These are phyloP conservation scores for Starmerella asiatica DNA, from an alignment of 805 yeast species.

Conservation along the genomic window DNA sequence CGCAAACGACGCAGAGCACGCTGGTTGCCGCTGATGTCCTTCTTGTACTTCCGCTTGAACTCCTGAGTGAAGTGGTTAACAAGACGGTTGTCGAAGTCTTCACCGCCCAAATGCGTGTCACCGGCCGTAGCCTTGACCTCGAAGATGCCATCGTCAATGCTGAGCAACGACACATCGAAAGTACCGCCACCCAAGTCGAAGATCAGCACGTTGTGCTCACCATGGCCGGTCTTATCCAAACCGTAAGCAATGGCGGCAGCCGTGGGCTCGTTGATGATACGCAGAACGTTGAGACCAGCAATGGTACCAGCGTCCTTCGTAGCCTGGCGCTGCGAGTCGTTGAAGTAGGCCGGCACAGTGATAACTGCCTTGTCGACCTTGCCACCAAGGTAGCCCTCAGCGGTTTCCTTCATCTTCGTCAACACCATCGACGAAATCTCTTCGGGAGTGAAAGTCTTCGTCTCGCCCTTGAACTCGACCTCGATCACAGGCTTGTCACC, in stretches of 20 bases:
- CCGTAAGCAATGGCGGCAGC: slow-evolving; percentile 99
- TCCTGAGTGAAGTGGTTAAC: slow-evolving; percentile 87
- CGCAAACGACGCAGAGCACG: slow-evolving; percentile 97
- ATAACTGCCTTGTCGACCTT: slow-evolving; percentile 83
- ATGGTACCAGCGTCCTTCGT: slow-evolving; percentile 95
- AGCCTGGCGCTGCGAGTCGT: slow-evolving; percentile 96
- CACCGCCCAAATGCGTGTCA: slow-evolving; percentile 95
- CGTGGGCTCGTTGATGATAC: slow-evolving; percentile 95
- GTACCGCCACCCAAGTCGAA: slow-evolving; percentile 99
- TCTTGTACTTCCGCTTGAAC: slow-evolving; percentile 96
- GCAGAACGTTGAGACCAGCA: slow-evolving; percentile 87
- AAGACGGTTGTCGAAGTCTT: slow-evolving; percentile 94
- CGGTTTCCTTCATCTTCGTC: slow-evolving; percentile 84
- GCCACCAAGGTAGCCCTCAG: slow-evolving; percentile 79
- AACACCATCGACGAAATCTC: slow-evolving; percentile 90
- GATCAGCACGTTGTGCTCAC: slow-evolving; percentile 78
- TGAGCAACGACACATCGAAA: slow-evolving; percentile 86
- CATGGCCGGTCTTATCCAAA: slow-evolving; percentile 49
- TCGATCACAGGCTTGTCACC: slow-evolving; percentile 77
- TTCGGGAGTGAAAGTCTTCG: slow-evolving; percentile 80
- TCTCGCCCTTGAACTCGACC: slow-evolving; percentile 81
- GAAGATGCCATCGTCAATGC: slow-evolving; percentile 92
- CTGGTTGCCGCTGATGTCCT: slow-evolving; percentile 83
- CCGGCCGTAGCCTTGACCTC: slow-evolving; percentile 92
- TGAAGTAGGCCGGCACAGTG: slow-evolving; percentile 94